Conservation (phyloP, 176 grass and related monocot genomes). For the Triticum timopheevii region DNA sequence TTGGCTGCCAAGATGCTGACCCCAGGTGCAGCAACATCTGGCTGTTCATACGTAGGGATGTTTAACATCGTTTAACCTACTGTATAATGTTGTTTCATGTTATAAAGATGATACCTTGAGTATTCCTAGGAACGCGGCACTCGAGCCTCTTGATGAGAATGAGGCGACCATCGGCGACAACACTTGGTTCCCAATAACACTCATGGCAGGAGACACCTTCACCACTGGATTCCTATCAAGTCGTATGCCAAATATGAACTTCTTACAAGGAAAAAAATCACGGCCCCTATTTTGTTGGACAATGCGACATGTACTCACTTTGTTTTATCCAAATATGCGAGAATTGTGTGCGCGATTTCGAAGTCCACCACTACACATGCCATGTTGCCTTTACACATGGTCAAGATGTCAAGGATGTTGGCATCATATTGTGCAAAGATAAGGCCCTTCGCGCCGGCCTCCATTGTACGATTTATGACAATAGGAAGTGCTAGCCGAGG, state of each 20-base stretch:
- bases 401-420: neutral
- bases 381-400: neutral
- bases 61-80: no score
- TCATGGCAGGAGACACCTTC: neutral
- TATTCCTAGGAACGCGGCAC: no score
- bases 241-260: neutral
- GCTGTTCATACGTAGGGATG: no score
- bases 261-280: neutral
- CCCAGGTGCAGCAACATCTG: no score
- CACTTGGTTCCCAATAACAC: neutral
- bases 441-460: neutral
- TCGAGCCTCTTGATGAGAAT: neutral
- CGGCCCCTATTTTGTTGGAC: neutral
- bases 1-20: no score
- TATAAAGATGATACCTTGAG: no score
- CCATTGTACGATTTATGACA: neutral
- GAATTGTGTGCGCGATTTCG: neutral
- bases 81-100: no score
- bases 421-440: conserved; percentile 15
- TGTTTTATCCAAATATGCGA: neutral
- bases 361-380: conserved; percentile 11
- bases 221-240: neutral
- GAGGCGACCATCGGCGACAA: conserved; percentile 4
- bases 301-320: neutral
- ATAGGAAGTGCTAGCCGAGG: accelerated